These are phyloP conservation scores for Exophiala sideris DNA, from an alignment of 2,329 filamentous ascomycete species.

Conservation along the genomic window DNA sequence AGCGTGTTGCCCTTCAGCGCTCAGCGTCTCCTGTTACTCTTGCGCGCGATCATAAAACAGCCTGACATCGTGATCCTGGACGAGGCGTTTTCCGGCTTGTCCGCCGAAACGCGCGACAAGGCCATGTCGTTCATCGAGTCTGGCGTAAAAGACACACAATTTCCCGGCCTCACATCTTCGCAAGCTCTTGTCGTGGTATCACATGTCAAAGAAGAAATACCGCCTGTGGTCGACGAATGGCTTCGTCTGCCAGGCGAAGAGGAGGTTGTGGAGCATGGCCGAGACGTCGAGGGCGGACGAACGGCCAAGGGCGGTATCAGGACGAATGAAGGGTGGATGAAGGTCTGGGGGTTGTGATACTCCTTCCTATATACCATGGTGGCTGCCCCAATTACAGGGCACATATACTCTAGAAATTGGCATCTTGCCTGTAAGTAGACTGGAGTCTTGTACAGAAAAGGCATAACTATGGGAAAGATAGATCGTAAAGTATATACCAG, in stretches of 20 bases:
- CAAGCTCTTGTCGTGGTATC: conserved; percentile 92
- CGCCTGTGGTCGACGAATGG: conserved; percentile 77
- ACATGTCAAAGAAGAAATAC: conserved; percentile 86
- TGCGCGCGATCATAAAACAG: conserved; percentile 75
- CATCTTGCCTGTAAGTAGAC: no score
- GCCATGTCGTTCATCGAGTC: conserved; percentile 75
- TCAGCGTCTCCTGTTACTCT: conserved; percentile 80
- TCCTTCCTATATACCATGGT: no score
- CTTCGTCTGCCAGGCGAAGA: conserved; percentile 65
- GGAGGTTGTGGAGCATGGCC: conserved; percentile 23
- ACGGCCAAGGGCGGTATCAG: conserved; percentile 15
- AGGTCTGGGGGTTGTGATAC: conserved; percentile 25
- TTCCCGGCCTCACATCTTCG: conserved; percentile 62
- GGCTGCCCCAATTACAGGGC: no score
- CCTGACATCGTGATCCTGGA: conserved; percentile 81
- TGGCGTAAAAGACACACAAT: conserved; percentile 43
- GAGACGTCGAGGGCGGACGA: conserved; percentile 20
- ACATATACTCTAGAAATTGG: no score
- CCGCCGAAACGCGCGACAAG: conserved; percentile 76
- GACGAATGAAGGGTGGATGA: conserved; percentile 25
- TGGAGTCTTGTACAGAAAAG: no score
- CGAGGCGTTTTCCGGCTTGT: conserved; percentile 84
- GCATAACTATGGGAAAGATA: no score
- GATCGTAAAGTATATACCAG: no score
- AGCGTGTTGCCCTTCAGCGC: conserved; percentile 73